These are phyloP conservation scores for Xylaria sp. DNA, from an alignment of 2,329 filamentous ascomycete species.

Conservation along the genomic window DNA sequence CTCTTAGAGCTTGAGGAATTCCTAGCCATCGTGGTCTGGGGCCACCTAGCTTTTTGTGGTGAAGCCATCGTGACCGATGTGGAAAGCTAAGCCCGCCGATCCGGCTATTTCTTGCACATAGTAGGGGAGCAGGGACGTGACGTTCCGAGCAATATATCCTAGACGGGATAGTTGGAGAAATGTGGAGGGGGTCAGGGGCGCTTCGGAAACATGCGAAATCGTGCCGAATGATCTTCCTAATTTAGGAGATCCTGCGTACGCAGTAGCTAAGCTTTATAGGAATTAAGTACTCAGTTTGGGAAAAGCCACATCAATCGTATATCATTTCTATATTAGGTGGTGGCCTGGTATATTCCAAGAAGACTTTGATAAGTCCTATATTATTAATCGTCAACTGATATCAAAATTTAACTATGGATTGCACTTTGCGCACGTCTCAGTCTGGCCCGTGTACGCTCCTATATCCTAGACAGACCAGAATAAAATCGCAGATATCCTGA, in stretches of 20 bases:
- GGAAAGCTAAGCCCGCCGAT: conserved; percentile 15
- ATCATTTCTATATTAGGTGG: neutral
- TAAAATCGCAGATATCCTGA: neutral
- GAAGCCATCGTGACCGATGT: conserved; percentile 27
- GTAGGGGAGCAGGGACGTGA: conserved; percentile 38
- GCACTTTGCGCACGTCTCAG: neutral
- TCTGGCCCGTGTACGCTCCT: conserved; percentile 16
- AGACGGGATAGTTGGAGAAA: conserved; percentile 37
- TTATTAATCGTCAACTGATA: conserved; percentile 3
- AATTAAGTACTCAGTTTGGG: conserved; percentile 6
- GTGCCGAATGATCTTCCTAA: conserved; percentile 33
- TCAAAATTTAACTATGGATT: neutral
- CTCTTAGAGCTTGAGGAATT: neutral
- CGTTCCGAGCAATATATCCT: conserved; percentile 44
- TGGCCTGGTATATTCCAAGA: neutral
- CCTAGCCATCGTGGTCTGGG: conserved; percentile 9
- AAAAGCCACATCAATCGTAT: neutral
- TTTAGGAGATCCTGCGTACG: conserved; percentile 24
- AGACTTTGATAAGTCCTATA: neutral
- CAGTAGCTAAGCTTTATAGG: conserved; percentile 34
- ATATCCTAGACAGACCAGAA: conserved; percentile 24
- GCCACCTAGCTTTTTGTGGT: conserved; percentile 17
- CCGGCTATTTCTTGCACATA: conserved; percentile 9
- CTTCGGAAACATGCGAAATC: conserved; percentile 40
- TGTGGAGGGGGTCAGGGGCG: conserved; percentile 37